Evolutionary conservation across 2,329 filamentous ascomycete genomes (phyloP).

Genomic region (Colletotrichum lindemuthianum): DNA sequence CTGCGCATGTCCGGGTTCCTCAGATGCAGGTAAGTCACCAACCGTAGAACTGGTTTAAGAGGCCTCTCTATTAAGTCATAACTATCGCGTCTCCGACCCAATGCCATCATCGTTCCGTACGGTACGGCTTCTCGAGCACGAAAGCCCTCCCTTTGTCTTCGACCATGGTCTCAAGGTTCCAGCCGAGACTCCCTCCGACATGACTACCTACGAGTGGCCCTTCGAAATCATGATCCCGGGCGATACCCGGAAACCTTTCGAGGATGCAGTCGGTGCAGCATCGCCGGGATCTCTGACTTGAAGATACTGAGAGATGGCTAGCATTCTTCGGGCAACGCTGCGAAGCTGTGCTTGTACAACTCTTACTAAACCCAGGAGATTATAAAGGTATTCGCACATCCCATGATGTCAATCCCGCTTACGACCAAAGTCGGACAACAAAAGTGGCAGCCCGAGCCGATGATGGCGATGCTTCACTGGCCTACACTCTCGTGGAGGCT

Average conservation of each 20-base stretch:
- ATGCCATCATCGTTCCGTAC: background rate
- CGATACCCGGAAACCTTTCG: conserved; percentile 8
- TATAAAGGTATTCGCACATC: background rate
- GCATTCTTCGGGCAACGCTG: too few relatives aligned
- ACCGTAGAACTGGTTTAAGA: background rate
- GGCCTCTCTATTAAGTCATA: background rate
- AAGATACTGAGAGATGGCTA: too few relatives aligned
- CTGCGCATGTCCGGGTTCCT: conserved; percentile 13
- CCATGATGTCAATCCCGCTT: conserved; percentile 43
- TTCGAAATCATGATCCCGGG: conserved; percentile 16
- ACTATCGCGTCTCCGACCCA: background rate
- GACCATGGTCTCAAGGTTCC: background rate
- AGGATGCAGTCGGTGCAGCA: conserved; percentile 21
- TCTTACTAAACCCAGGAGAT: background rate
- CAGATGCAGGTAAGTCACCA: background rate
- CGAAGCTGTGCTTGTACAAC: too few relatives aligned
- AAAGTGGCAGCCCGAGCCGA: conserved; percentile 71
- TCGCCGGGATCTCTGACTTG: background rate
- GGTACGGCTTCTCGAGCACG: conserved; percentile 7
- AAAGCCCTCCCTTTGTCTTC: conserved; percentile 14
- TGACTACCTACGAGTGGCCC: conserved; percentile 17
- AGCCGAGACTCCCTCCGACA: background rate
- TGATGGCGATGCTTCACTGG: conserved; percentile 75
- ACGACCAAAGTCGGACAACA: conserved; percentile 53
- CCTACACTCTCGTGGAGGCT: conserved; percentile 71